Percentiles rank a stretch among this genome's conserved stretches.
phyloP scores from a whole-genome alignment of 331 rosid species.

The Cydonia oblonga region DNA sequence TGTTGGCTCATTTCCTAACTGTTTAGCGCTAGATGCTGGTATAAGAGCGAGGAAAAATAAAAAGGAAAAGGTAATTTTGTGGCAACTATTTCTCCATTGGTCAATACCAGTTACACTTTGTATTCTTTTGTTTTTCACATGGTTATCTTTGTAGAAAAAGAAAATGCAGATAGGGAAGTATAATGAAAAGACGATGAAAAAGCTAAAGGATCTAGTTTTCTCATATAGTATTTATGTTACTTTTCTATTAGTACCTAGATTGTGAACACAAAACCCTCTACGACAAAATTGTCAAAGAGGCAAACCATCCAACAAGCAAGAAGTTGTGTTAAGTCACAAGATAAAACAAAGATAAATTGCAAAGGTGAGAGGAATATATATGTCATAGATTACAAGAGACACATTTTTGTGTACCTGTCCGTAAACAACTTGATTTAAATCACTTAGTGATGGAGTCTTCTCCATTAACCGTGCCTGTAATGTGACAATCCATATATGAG shows the following conservation, averaged over 20 bases:
- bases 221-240: background rate
- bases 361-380: background rate
- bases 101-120: background rate
- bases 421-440: slow-evolving; percentile 74
- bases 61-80: background rate
- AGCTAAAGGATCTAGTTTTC: background rate
- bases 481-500: too few relatives aligned
- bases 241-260: background rate
- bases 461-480: slow-evolving; percentile 77
- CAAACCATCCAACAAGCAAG: too few relatives aligned
- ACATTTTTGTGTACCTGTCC: slow-evolving; percentile 57
- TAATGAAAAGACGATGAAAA: background rate
- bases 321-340: background rate
- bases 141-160: background rate
- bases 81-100: background rate
- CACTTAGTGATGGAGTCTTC: slow-evolving; percentile 92
- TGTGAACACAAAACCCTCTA: background rate
- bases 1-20: too few relatives aligned
- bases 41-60: background rate
- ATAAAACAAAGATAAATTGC: background rate
- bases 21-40: background rate
- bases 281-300: background rate
- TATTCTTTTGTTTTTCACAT: background rate
- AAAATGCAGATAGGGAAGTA: background rate
- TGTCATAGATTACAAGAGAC: slow-evolving; percentile 6